phyloP scores from a whole-genome alignment of 208 protist species.

The Novymonas esmeraldas region DNA sequence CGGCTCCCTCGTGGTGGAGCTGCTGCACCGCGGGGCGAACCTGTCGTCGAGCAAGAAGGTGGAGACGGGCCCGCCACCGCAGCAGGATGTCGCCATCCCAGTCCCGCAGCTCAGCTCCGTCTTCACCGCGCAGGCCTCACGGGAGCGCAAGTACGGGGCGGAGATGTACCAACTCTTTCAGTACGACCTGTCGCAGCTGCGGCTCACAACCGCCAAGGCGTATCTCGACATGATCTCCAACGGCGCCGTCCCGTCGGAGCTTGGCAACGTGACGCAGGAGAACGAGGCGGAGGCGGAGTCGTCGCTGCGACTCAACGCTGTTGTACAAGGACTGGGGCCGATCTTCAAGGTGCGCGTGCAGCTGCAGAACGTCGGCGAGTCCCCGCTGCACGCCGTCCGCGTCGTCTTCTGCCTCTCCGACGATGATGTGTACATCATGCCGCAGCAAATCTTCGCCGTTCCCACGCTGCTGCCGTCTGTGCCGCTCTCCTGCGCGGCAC shows the following conservation, averaged over 20 bases:
- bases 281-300: conserved; percentile 31
- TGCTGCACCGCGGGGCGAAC: conserved; percentile 90
- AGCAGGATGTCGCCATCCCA: conserved; percentile 93
- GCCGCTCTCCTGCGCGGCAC: conserved; percentile 56
- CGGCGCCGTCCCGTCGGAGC: conserved; percentile 21
- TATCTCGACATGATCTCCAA: conserved; percentile 61
- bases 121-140: conserved; percentile 94
- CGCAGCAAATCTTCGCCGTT: conserved; percentile 44
- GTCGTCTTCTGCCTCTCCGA: conserved; percentile 67
- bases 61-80: conserved; percentile 71
- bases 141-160: conserved; percentile 81
- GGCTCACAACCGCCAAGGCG: conserved; percentile 83
- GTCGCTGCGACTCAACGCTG: conserved; percentile 41
- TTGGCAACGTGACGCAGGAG: conserved; percentile 31
- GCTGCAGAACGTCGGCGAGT: conserved; percentile 78
- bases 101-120: conserved; percentile 92
- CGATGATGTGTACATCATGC: conserved; percentile 58
- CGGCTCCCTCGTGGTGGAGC: conserved; percentile 91
- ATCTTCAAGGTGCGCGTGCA: conserved; percentile 86
- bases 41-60: conserved; percentile 35
- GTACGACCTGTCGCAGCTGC: conserved; percentile 90
- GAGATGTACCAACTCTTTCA: conserved; percentile 95
- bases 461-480: conserved; percentile 77
- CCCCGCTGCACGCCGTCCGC: conserved; percentile 53
- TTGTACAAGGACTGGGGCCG: conserved; percentile 93